Conservation (phyloP, 148 eudicot species). For the Silene uniflora region DNA sequence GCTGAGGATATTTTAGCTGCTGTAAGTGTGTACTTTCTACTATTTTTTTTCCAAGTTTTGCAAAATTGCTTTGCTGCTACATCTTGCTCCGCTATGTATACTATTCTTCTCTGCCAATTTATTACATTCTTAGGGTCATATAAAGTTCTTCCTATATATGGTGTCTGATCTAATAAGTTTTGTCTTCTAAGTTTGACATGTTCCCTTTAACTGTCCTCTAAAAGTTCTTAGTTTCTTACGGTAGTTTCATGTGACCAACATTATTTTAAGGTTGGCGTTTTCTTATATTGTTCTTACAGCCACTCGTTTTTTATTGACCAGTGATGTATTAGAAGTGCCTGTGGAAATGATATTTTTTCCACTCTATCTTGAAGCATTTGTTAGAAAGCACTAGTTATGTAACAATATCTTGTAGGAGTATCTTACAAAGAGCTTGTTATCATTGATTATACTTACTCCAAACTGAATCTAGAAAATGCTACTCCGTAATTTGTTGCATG, state of each 20-base stretch:
- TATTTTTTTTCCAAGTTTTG: not conserved
- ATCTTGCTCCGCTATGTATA: not conserved
- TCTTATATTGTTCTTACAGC: not conserved
- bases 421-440: not conserved
- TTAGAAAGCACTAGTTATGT: not conserved
- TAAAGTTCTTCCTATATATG: not conserved
- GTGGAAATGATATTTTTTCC: not conserved
- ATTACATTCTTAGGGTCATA: slow-evolving; percentile 4
- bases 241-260: not conserved
- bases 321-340: not conserved
- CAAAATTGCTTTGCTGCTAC: not conserved
- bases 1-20: slow-evolving; percentile 68
- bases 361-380: not conserved
- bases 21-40: slow-evolving; percentile 43
- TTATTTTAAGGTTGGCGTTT: not conserved
- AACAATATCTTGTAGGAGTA: not conserved
- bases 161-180: too few relatives aligned
- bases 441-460: not conserved
- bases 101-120: not conserved
- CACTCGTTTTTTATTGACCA: not conserved
- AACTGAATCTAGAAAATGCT: not conserved
- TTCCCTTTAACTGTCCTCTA: not conserved
- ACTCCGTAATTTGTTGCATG: not conserved
- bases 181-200: not conserved
- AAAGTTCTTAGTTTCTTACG: not conserved